phyloP scores from a whole-genome alignment of 768 basidiomycete species.

The Galerina sulciceps region DNA sequence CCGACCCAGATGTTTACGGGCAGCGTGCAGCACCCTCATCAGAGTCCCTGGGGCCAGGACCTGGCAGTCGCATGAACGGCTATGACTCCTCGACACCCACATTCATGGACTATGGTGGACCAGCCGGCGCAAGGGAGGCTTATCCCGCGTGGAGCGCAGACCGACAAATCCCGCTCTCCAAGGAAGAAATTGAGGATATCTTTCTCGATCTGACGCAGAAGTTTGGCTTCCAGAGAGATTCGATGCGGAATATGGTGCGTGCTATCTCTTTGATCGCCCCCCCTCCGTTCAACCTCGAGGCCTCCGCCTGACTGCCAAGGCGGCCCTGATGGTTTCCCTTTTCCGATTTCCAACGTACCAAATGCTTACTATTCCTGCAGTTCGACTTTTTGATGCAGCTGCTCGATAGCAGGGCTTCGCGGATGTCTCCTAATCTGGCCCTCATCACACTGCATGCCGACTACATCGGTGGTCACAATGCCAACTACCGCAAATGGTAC shows the following conservation, averaged over 20 bases:
- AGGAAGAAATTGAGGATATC: conserved; percentile 99
- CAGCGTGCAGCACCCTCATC: conserved; percentile 74
- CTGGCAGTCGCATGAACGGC: conserved; percentile 49
- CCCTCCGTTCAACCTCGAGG: not conserved
- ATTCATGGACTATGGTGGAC: conserved; percentile 63
- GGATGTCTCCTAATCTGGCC: conserved; percentile 97
- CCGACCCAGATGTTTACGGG: conserved; percentile 75
- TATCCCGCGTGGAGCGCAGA: conserved; percentile 96
- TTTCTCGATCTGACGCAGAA: conserved; percentile 97
- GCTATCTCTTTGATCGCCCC: not conserved
- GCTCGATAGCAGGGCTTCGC: conserved; percentile 93
- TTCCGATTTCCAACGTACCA: not conserved
- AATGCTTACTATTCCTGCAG: conserved; percentile 38
- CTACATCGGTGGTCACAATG: conserved; percentile 97
- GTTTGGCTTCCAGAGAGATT: conserved; percentile 96
- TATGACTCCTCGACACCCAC: conserved; percentile 79
- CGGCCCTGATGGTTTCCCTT: not conserved
- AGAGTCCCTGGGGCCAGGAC: conserved; percentile 70
- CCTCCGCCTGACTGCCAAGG: not conserved
- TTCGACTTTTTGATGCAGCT: conserved; percentile 99
- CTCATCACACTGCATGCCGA: conserved; percentile 95
- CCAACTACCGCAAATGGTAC: conserved; percentile 99
- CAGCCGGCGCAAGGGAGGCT: conserved; percentile 71
- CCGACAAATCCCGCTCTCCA: conserved; percentile 93
- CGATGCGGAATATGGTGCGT: conserved; percentile 91